Conservation (phyloP, 2,329 filamentous ascomycete genomes). For the Zymoseptoria brevis region DNA sequence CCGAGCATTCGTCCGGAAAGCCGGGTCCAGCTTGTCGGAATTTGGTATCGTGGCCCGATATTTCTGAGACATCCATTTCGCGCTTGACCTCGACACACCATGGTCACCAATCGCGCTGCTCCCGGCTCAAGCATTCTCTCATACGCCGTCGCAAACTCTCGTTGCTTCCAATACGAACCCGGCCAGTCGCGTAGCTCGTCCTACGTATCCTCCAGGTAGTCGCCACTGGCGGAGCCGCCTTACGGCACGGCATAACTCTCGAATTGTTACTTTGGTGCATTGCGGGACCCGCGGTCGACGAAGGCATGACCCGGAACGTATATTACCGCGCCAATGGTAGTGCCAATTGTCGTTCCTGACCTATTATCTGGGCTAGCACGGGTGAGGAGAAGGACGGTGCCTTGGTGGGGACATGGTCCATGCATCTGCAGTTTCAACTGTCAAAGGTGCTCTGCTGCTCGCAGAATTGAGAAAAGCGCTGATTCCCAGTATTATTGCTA, state of each 20-base stretch:
- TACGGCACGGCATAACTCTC: background rate
- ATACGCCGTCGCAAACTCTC: background rate
- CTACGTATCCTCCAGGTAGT: background rate
- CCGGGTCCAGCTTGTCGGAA: background rate
- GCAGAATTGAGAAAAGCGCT: too few species aligned
- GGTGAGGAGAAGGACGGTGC: too few species aligned
- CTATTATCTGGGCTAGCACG: too few species aligned
- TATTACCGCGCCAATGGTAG: background rate
- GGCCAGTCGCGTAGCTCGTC: background rate
- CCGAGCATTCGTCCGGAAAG: too few species aligned
- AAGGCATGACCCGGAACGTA: background rate
- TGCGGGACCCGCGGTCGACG: background rate
- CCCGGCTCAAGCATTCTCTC: background rate
- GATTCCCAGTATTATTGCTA: background rate
- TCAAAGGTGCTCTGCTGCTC: too few species aligned
- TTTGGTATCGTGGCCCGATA: background rate
- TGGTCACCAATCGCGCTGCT: background rate
- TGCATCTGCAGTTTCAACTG: too few species aligned
- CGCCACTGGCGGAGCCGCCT: background rate
- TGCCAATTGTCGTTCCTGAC: background rate
- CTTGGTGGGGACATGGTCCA: too few species aligned
- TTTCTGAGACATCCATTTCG: background rate
- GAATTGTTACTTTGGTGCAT: background rate
- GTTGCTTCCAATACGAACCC: background rate
- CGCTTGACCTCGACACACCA: background rate